Evolutionary conservation across 495 filamentous ascomycete genomes (phyloP).

Genomic region (Talaromyces borbonicus): DNA sequence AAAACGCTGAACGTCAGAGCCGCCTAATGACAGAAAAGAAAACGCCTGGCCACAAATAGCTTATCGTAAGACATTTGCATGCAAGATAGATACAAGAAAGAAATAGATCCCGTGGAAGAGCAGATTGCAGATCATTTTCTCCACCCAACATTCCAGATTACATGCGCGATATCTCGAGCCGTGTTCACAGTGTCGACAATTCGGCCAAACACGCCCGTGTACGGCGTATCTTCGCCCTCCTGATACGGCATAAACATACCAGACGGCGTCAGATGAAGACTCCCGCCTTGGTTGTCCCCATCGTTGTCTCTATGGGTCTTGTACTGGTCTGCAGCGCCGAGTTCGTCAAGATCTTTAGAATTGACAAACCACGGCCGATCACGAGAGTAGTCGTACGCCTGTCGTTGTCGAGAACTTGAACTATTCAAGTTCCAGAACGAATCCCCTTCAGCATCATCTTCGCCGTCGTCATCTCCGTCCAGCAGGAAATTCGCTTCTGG

Average conservation of each 20-base stretch:
- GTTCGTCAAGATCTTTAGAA: conserved; percentile 25
- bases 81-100: conserved; percentile 2
- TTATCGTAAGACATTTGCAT: not conserved
- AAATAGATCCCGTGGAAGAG: not conserved
- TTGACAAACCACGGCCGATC: conserved; percentile 29
- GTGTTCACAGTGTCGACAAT: conserved; percentile 95
- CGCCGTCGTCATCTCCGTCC: conserved; percentile 63
- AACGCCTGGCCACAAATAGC: not conserved
- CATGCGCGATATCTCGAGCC: conserved; percentile 87
- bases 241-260: conserved; percentile 85
- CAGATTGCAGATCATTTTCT: conserved; percentile 41
- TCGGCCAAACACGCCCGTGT: conserved; percentile 59
- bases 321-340: no score
- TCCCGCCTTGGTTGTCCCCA: conserved; percentile 21
- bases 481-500: conserved; percentile 62
- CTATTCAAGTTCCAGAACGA: not conserved
- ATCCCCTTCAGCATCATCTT: conserved; percentile 41
- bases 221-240: conserved; percentile 47
- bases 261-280: conserved; percentile 57
- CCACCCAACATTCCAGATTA: conserved; percentile 98
- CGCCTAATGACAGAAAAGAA: no score
- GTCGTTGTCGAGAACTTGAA: not conserved
- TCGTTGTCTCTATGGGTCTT: not conserved
- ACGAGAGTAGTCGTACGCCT: conserved; percentile 16
- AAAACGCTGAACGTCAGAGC: not conserved